A percentile compares a stretch with the other conserved stretches of the same genome.
These are phyloP conservation scores for Beauveria scarabaeidicola DNA, from an alignment of 2,329 filamentous ascomycete genomes.

Conservation along the genomic window DNA sequence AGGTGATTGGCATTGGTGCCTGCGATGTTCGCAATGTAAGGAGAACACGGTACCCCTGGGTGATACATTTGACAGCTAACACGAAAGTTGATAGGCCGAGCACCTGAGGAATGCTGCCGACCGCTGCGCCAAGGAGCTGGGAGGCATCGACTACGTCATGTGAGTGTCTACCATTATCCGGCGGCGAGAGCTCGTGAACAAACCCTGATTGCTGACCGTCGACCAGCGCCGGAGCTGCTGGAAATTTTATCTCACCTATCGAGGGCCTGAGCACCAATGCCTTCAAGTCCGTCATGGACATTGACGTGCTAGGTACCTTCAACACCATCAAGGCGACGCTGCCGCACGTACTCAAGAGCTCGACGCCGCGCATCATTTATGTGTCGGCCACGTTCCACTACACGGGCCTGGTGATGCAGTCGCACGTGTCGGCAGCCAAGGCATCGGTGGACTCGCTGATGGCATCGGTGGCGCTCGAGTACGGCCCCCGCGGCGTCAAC, in stretches of 20 bases:
- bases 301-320: conserved; percentile 87
- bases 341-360: conserved; percentile 71
- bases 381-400: conserved; percentile 90
- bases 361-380: conserved; percentile 73
- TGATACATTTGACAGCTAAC: not conserved
- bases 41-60: no score
- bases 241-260: conserved; percentile 88
- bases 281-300: conserved; percentile 93
- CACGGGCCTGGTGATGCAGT: conserved; percentile 74
- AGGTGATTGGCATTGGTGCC: conserved; percentile 78
- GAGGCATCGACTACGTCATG: conserved; percentile 88
- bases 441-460: conserved; percentile 82
- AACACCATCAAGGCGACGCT: conserved; percentile 92
- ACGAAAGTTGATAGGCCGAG: conserved; percentile 36
- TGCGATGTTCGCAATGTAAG: conserved; percentile 65
- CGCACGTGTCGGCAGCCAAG: conserved; percentile 88
- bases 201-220: not conserved
- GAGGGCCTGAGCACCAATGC: conserved; percentile 76
- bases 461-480: conserved; percentile 73
- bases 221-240: conserved; percentile 80
- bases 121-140: conserved; percentile 71
- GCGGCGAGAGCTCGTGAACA: no score
- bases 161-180: conserved; percentile 31
- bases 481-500: conserved; percentile 77
- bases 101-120: conserved; percentile 67